These are phyloP conservation scores for Hansfordia pulvinata DNA, from an alignment of 2,329 filamentous ascomycete genomes.

Conservation along the genomic window DNA sequence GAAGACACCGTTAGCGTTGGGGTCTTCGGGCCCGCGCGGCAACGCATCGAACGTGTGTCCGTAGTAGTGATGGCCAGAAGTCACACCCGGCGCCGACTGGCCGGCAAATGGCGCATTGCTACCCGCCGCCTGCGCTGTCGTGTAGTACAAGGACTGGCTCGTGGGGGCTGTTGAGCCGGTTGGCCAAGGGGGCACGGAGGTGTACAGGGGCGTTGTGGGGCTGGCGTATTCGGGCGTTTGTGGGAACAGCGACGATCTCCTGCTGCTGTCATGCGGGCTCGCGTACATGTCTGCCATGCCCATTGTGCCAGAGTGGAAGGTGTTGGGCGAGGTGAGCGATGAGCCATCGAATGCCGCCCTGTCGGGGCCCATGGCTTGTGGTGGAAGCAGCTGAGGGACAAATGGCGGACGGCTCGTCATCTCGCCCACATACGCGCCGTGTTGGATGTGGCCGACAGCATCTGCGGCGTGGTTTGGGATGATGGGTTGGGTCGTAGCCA, in stretches of 20 bases:
- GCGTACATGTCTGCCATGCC: conserved; percentile 30
- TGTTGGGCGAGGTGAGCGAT: conserved; percentile 9
- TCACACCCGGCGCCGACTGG: conserved; percentile 12
- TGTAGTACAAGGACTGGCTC: conserved; percentile 30
- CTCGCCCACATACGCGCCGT: too few relatives aligned
- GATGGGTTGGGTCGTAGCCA: conserved; percentile 18
- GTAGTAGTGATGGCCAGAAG: conserved; percentile 13
- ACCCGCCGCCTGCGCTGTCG: conserved; percentile 23
- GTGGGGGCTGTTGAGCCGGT: conserved; percentile 25
- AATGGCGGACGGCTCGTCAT: too few relatives aligned
- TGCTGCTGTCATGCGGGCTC: conserved; percentile 27
- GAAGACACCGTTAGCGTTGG: too few relatives aligned
- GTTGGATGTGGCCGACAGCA: conserved; percentile 18
- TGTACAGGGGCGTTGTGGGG: conserved; percentile 26
- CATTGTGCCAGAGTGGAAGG: conserved; percentile 18
- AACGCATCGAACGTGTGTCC: conserved; percentile 14
- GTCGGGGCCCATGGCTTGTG: conserved; percentile 25
- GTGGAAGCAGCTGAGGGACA: too few relatives aligned
- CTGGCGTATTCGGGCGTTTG: conserved; percentile 29
- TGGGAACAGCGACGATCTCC: conserved; percentile 30
- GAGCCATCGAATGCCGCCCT: conserved; percentile 16
- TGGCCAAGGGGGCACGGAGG: conserved; percentile 32
- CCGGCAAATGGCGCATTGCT: conserved; percentile 13
- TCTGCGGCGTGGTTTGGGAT: conserved; percentile 22
- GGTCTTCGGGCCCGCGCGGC: too few relatives aligned